These are phyloP conservation scores for Colletotrichum kahawae DNA, from an alignment of 2,329 filamentous ascomycete species.

Conservation along the genomic window DNA sequence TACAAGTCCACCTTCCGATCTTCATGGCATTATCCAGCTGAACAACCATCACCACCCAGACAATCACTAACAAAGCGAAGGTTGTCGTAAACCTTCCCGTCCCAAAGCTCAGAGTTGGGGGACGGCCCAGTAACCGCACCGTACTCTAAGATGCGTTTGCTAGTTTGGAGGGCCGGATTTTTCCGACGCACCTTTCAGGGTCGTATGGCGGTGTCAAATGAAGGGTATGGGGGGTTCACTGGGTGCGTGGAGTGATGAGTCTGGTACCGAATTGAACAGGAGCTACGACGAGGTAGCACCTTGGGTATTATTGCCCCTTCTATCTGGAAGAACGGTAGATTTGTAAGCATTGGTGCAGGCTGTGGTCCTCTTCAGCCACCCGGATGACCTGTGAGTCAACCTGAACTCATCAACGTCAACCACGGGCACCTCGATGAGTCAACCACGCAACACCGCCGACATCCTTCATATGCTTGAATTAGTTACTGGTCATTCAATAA, in stretches of 20 bases:
- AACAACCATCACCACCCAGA: rapidly evolving
- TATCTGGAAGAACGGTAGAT: rapidly evolving
- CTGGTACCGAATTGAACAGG: rapidly evolving
- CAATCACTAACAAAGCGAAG: rapidly evolving
- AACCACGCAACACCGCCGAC: background rate
- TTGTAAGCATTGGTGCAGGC: background rate
- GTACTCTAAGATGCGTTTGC: background rate
- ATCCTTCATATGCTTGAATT: background rate
- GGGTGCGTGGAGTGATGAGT: background rate
- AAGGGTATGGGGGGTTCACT: background rate
- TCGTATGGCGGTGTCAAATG: background rate
- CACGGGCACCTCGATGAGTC: background rate
- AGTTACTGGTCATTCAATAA: background rate
- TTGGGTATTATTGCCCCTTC: too few species aligned
- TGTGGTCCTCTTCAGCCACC: background rate
- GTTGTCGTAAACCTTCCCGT: too few species aligned
- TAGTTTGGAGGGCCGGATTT: background rate
- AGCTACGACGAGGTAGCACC: rapidly evolving
- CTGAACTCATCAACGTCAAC: background rate
- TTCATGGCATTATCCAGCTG: background rate
- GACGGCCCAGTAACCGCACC: rapidly evolving
- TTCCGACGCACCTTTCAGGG: background rate
- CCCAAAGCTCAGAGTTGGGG: background rate
- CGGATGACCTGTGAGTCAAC: background rate
- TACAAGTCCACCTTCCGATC: background rate